Base-by-base conservation (phyloP, 306 rosid genomes). In the Glycyrrhiza uralensis region DNA sequence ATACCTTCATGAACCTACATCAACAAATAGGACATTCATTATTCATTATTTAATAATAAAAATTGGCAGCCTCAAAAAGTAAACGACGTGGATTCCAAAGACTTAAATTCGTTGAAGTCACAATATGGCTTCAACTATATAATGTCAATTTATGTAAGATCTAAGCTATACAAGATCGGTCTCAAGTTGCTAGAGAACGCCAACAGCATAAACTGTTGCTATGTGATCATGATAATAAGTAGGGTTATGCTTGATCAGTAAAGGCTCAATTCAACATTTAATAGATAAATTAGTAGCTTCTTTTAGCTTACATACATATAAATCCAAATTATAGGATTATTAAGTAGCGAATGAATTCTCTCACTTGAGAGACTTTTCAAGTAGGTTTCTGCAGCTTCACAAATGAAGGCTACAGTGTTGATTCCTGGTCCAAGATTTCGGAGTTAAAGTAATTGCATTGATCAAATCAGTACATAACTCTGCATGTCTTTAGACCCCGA, bases 1-100 rank as follows among this genome's bases (percentile, higher is more conserved):
- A 91, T 87, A 19, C 96, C 96, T 63, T 89, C 87, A 46, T 94
- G 97, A 44, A 94, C 97, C 97, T 94, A 90, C 87, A 82, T 12
- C 65, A 82, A 41, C 60, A 77, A 75, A 80, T 49, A 19, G 69
- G 69, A 61, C 72, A 28, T 19, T 52, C 7, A 24, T 65, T 28
- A 47, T 6, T 30, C 17, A 33, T 61, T 49, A 55, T 12, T 49
- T 32, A 17, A 33, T 11, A 33, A 69, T 9, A 29, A 59, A 36
- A 49, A 26, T 47, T 29, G 6, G 29, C 30, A 29, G 49, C 41
- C 58, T 42, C 63, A 49, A 69, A 54, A 19, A 2, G 71, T n/a
- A 47, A 61, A 26, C 47, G 36, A 50, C 5, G 20, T 33, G 20
- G 33, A 46, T 62, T 14, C 62, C 60, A 17, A 33, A 49, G 22